These are phyloP conservation scores for Dactylonectria estremocensis DNA, from an alignment of 2,329 filamentous ascomycete genomes.

Conservation along the genomic window DNA sequence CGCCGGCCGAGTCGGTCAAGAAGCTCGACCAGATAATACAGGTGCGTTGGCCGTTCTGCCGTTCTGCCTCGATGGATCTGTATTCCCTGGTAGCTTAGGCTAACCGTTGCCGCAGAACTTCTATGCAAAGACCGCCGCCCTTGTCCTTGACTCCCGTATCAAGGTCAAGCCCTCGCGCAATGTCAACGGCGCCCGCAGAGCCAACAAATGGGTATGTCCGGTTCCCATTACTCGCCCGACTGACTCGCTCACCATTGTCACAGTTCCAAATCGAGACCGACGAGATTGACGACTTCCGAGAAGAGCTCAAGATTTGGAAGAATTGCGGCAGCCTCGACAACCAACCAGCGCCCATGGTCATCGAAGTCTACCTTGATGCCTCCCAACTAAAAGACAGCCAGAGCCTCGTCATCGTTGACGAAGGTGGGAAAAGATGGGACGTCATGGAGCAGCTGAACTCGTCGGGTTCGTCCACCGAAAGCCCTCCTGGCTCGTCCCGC, in stretches of 20 bases:
- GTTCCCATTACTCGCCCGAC: background rate
- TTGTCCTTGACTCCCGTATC: slow-evolving; percentile 86
- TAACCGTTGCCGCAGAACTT: slow-evolving; percentile 77
- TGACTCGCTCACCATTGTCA: slow-evolving; percentile 32
- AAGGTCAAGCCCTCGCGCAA: slow-evolving; percentile 70
- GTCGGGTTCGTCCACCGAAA: slow-evolving; percentile 68
- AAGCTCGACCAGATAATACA: slow-evolving; percentile 96
- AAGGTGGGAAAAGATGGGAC: slow-evolving; percentile 93
- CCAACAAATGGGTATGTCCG: slow-evolving; percentile 87
- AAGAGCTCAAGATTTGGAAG: slow-evolving; percentile 88
- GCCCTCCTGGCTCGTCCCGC: slow-evolving; percentile 58
- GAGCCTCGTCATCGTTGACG: slow-evolving; percentile 89
- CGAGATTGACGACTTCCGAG: slow-evolving; percentile 89
- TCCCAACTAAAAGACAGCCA: slow-evolving; percentile 86
- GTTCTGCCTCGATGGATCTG: background rate
- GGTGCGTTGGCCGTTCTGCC: slow-evolving; percentile 62
- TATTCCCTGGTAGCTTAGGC: background rate
- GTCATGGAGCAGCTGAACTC: slow-evolving; percentile 85
- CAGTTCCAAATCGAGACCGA: slow-evolving; percentile 97
- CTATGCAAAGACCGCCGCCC: slow-evolving; percentile 87
- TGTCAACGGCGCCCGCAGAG: slow-evolving; percentile 66
- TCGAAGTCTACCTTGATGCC: slow-evolving; percentile 91
- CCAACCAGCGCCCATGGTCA: slow-evolving; percentile 85
- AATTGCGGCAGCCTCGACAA: slow-evolving; percentile 82
- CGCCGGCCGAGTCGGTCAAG: slow-evolving; percentile 77